These are phyloP conservation scores for Gynandropsis gynandra DNA, from an alignment of 345 rosid species.

Conservation along the genomic window DNA sequence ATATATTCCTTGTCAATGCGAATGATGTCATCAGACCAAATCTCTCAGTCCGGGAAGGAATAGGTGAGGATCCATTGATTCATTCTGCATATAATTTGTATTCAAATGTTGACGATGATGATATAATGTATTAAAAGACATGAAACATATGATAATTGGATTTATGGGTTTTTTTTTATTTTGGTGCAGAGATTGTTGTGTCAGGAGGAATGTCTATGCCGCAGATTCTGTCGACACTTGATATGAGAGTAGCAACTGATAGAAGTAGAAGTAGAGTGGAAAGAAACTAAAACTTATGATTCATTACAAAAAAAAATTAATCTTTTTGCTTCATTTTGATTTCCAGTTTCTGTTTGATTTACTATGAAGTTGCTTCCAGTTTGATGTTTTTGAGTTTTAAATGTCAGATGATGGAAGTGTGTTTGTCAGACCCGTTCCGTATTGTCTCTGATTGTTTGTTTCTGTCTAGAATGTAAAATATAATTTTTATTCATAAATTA, in stretches of 20 bases:
- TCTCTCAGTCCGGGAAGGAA: conserved; percentile 78
- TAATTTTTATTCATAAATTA: too few species aligned
- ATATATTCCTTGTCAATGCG: conserved; percentile 56
- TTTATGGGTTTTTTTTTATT: background rate
- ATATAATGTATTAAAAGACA: too few species aligned
- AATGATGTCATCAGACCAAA: conserved; percentile 75
- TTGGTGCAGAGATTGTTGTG: conserved; percentile 59
- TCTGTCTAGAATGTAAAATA: too few species aligned
- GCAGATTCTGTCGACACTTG: conserved; percentile 55
- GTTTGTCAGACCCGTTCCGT: too few species aligned
- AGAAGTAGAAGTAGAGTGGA: conserved; percentile 37
- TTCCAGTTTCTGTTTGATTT: background rate
- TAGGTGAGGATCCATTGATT: conserved; percentile 38
- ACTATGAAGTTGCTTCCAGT: too few species aligned
- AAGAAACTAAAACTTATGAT: conserved; percentile 33
- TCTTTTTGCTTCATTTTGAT: background rate
- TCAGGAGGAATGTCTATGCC: conserved; percentile 92
- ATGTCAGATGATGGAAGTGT: too few species aligned
- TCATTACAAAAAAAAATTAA: background rate
- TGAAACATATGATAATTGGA: too few species aligned
- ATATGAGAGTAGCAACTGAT: conserved; percentile 30
- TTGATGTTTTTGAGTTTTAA: too few species aligned
- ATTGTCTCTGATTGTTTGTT: too few species aligned
- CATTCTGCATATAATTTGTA: background rate
- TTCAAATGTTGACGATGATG: too few species aligned